Conservation (phyloP, 2,329 filamentous ascomycete genomes). For the Lojkania enalia region DNA sequence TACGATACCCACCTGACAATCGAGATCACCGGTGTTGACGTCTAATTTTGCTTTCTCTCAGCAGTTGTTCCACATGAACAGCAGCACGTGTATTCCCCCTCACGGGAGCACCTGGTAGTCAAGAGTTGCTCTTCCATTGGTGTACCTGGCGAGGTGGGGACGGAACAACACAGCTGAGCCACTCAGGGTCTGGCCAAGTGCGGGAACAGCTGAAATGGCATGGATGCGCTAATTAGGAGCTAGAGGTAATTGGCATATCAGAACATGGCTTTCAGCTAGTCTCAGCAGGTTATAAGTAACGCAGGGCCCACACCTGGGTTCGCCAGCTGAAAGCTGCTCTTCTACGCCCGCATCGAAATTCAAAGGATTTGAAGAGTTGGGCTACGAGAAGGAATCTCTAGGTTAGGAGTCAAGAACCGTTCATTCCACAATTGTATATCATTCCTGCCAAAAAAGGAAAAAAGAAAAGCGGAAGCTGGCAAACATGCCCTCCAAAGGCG, state of each 20-base stretch:
- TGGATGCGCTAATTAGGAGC: too few species aligned
- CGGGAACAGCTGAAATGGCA: slow-evolving; percentile 5
- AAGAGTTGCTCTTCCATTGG: slow-evolving; percentile 17
- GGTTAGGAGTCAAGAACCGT: too few species aligned
- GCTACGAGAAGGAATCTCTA: background rate
- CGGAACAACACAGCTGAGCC: slow-evolving; percentile 1
- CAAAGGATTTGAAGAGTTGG: background rate
- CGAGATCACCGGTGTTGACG: too few species aligned
- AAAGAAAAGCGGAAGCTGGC: background rate
- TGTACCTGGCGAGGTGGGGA: slow-evolving; percentile 15
- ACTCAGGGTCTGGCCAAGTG: slow-evolving; percentile 2
- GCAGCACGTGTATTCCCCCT: too few species aligned
- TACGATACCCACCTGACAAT: too few species aligned
- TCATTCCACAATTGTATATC: too few species aligned
- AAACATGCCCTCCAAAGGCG: slow-evolving; percentile 41
- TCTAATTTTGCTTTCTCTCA: too few species aligned
- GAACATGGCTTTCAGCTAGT: too few species aligned
- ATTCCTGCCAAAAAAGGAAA: background rate
- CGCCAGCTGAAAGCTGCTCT: background rate
- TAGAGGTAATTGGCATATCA: background rate
- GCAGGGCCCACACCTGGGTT: background rate
- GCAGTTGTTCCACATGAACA: too few species aligned
- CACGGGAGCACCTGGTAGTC: too few species aligned
- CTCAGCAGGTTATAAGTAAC: background rate
- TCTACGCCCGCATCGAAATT: background rate